Percentiles rank a stretch among this genome's conserved stretches.
These are phyloP conservation scores for Plasmodium reichenowi DNA, from an alignment of 169 alveolate genomes.

Conservation along the genomic window DNA sequence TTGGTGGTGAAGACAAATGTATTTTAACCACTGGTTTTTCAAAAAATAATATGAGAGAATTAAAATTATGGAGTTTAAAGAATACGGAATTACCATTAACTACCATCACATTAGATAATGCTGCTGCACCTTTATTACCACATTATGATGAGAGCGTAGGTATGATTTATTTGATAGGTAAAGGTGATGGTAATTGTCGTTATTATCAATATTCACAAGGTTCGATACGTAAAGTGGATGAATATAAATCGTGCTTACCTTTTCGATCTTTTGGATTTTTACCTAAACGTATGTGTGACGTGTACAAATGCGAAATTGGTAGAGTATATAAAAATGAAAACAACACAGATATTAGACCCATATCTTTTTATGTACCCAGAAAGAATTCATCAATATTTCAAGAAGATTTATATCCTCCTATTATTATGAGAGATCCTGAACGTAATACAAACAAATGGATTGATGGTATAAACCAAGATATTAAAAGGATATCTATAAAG, in stretches of 20 bases:
- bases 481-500: constrained; percentile 39
- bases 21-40: constrained; percentile 84
- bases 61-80: constrained; percentile 84
- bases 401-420: constrained; percentile 81
- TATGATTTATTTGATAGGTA: constrained; percentile 80
- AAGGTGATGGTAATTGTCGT: constrained; percentile 86
- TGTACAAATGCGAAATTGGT: constrained; percentile 85
- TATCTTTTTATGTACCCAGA: constrained; percentile 82
- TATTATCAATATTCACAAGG: constrained; percentile 82
- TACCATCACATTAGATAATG: constrained; percentile 80
- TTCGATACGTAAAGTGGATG: constrained; percentile 80
- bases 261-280: constrained; percentile 82
- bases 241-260: constrained; percentile 82
- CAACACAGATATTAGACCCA: constrained; percentile 81
- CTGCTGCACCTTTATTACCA: constrained; percentile 86
- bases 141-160: constrained; percentile 85
- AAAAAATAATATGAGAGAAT: constrained; percentile 83
- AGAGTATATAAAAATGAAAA: constrained; percentile 81
- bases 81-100: constrained; percentile 74
- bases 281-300: constrained; percentile 82
- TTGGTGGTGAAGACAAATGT: constrained; percentile 77
- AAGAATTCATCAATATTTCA: constrained; percentile 79
- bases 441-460: constrained; percentile 24
- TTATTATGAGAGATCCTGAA: constrained; percentile 46
- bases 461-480: constrained; percentile 27